These are phyloP conservation scores for Coemansia sp. DNA, from an alignment of 192 early-diverging fungal species.

Conservation along the genomic window DNA sequence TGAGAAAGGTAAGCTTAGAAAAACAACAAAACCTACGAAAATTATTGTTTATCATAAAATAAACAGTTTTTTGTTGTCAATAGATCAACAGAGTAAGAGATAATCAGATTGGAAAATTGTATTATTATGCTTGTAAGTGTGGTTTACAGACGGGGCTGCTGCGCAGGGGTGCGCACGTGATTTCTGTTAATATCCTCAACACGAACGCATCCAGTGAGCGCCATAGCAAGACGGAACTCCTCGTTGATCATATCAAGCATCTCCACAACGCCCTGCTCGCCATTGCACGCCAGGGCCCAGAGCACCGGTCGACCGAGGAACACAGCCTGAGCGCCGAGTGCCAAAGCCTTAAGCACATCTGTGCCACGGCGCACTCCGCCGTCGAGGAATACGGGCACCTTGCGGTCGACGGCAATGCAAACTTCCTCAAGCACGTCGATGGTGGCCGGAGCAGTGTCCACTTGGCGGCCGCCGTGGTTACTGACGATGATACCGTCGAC, in stretches of 20 bases:
- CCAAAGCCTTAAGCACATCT: constrained; percentile 94
- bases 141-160: constrained; percentile 14
- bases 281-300: constrained; percentile 84
- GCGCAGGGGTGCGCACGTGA: constrained; percentile 18
- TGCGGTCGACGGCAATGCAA: constrained; percentile 57
- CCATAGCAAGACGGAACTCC: constrained; percentile 84
- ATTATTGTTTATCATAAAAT: no score
- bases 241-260: constrained; percentile 77
- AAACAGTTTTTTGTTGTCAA: no score
- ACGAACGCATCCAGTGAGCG: constrained; percentile 58
- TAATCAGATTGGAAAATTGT: no score
- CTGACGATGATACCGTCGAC: constrained; percentile 83
- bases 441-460: constrained; percentile 75
- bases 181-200: constrained; percentile 27
- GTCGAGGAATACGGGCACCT: constrained; percentile 84
- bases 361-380: constrained; percentile 90
- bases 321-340: constrained; percentile 82
- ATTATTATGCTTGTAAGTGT: no score
- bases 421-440: constrained; percentile 89
- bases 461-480: constrained; percentile 95
- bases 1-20: not conserved
- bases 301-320: constrained; percentile 55
- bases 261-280: constrained; percentile 81
- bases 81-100: no score
- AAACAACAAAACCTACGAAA: not conserved